Evolutionary conservation across 768 basidiomycete genomes (phyloP).

Genomic region (Tulasnella sp.): DNA sequence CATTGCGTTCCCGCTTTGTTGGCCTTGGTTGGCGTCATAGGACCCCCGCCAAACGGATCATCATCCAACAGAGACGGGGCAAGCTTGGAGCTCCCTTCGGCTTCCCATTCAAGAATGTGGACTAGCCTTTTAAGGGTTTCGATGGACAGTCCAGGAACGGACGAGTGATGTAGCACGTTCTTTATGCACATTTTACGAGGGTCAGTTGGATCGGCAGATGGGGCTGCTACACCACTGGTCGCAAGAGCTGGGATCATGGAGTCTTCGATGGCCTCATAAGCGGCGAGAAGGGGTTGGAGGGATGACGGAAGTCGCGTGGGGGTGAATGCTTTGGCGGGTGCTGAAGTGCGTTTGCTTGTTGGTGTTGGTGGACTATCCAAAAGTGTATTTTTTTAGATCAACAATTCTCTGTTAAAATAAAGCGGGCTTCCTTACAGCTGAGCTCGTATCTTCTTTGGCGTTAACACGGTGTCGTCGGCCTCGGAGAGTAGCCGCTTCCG

Average conservation of each 20-base stretch:
- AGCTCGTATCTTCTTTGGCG: constrained; percentile 31
- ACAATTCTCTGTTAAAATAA: not conserved
- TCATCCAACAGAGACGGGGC: not conserved
- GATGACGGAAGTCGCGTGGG: constrained; percentile 32
- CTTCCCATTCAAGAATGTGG: constrained; percentile 88
- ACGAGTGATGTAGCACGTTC: constrained; percentile 74
- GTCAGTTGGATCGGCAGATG: constrained; percentile 41
- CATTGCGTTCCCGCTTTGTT: constrained; percentile 39
- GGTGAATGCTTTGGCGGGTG: not conserved
- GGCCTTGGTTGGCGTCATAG: constrained; percentile 25
- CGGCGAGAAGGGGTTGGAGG: constrained; percentile 56
- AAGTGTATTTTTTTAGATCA: not conserved
- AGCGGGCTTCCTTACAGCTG: constrained; percentile 12
- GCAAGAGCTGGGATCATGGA: constrained; percentile 82
- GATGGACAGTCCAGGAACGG: constrained; percentile 47
- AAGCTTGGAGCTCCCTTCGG: not conserved
- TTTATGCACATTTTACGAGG: constrained; percentile 66
- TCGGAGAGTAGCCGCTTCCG: constrained; percentile 27
- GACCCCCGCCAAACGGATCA: constrained; percentile 27
- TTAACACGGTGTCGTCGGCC: constrained; percentile 28
- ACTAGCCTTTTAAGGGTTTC: constrained; percentile 63
- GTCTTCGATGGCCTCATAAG: constrained; percentile 70
- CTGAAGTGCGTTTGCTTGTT: constrained; percentile 11
- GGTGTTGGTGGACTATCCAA: constrained; percentile 26
- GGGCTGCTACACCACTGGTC: constrained; percentile 21